A percentile compares a stretch with the other conserved stretches of the same genome.
Conservation (phyloP, 1,139 yeast genomes). For the Arxiozyma telluris region DNA sequence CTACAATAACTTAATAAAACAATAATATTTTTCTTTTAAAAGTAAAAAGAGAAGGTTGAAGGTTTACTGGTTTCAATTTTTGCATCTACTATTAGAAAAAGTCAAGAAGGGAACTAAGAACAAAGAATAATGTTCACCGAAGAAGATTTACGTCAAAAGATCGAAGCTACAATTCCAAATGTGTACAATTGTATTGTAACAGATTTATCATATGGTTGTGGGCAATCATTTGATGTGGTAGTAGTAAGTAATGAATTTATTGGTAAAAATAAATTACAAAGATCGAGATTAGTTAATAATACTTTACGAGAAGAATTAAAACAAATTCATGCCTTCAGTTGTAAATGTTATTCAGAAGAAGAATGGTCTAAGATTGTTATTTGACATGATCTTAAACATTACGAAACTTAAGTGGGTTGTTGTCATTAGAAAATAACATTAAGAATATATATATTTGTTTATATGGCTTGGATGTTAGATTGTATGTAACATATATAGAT, state of each 20-base stretch:
- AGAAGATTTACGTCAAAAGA: slow-evolving; percentile 20
- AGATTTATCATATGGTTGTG: slow-evolving; percentile 68
- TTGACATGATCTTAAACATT: slow-evolving; percentile 2
- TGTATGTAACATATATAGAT: too few relatives aligned
- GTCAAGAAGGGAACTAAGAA: too few relatives aligned
- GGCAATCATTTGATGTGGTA: slow-evolving; percentile 75
- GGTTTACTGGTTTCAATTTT: too few relatives aligned
- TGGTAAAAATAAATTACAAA: slow-evolving; percentile 76
- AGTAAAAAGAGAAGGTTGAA: too few relatives aligned
- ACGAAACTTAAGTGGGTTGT: too few relatives aligned
- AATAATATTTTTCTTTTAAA: not conserved
- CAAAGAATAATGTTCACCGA: slow-evolving; percentile 13
- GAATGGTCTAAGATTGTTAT: slow-evolving; percentile 48
- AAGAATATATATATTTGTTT: too few relatives aligned
- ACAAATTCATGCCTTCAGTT: slow-evolving; percentile 88
- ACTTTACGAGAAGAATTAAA: slow-evolving; percentile 77
- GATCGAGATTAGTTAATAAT: slow-evolving; percentile 78
- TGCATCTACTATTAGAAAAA: too few relatives aligned
- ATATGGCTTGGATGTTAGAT: too few relatives aligned
- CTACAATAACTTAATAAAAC: not conserved
- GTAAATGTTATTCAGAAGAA: slow-evolving; percentile 66
- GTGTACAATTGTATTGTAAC: slow-evolving; percentile 29
- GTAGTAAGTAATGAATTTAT: slow-evolving; percentile 71
- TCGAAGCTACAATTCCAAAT: slow-evolving; percentile 20
- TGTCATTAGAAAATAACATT: too few relatives aligned